Conservation (phyloP, 1,284 basidiomycete species). For the Ustilago tritici region DNA sequence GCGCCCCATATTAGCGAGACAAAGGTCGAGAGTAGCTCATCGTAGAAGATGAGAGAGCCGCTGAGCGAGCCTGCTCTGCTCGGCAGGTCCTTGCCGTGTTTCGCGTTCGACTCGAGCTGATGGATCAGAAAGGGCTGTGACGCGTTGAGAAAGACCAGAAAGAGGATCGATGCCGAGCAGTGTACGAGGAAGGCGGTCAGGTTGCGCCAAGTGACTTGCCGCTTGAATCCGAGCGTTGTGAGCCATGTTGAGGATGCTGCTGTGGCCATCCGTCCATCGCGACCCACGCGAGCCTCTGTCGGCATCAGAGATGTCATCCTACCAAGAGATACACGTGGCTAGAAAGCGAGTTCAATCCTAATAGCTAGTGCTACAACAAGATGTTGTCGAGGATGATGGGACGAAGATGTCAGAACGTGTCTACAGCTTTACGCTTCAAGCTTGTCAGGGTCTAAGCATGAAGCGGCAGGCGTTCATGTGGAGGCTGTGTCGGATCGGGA, state of each 20-base stretch:
- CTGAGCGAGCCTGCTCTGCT: conserved; percentile 53
- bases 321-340: neutral
- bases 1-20: conserved; percentile 56
- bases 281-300: neutral
- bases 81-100: conserved; percentile 1
- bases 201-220: conserved; percentile 41
- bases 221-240: conserved; percentile 38
- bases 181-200: conserved; percentile 49
- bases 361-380: too few relatives aligned
- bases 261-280: neutral
- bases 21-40: conserved; percentile 55
- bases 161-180: conserved; percentile 54
- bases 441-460: neutral
- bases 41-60: conserved; percentile 58
- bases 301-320: conserved; percentile 7
- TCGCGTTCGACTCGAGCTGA: conserved; percentile 39
- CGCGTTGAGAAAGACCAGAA: conserved; percentile 58
- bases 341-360: too few relatives aligned
- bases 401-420: neutral
- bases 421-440: neutral
- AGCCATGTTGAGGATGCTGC: conserved; percentile 12
- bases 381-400: neutral
- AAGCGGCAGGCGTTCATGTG: neutral
- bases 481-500: neutral
- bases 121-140: conserved; percentile 59